phyloP scores from a whole-genome alignment of 2,329 filamentous ascomycete species.

The Penicillium polonicum region DNA sequence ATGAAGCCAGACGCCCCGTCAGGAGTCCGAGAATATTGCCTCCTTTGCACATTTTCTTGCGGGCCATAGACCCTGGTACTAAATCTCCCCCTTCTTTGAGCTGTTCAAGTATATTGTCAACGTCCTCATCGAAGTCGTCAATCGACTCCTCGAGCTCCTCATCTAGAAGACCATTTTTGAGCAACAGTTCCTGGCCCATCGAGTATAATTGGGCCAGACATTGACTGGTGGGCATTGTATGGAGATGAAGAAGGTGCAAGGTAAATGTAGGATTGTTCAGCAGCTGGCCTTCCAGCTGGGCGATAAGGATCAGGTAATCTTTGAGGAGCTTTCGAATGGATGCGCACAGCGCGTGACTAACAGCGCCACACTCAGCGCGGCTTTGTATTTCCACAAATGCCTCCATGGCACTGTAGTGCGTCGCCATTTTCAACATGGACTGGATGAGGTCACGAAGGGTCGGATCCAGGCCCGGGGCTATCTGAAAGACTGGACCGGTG shows the following conservation, averaged over 20 bases:
- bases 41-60: constrained; percentile 94
- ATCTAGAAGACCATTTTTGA: constrained; percentile 82
- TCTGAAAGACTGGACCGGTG: constrained; percentile 75
- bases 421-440: constrained; percentile 91
- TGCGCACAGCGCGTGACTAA: constrained; percentile 95
- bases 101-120: constrained; percentile 90
- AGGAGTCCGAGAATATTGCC: constrained; percentile 88
- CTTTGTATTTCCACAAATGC: constrained; percentile 94
- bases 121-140: constrained; percentile 71
- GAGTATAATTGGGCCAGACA: constrained; percentile 89
- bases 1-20: constrained; percentile 77
- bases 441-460: constrained; percentile 83
- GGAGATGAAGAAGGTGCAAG: constrained; percentile 86
- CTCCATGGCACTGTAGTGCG: constrained; percentile 86
- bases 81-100: constrained; percentile 83
- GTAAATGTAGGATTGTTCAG: constrained; percentile 87
- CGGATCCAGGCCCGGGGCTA: constrained; percentile 81
- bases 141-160: constrained; percentile 66
- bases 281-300: constrained; percentile 90
- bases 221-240: constrained; percentile 84
- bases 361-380: constrained; percentile 85
- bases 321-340: constrained; percentile 87
- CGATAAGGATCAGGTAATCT: constrained; percentile 89
- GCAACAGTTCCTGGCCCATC: constrained; percentile 81
- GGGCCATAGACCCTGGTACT: constrained; percentile 71